Evolutionary conservation across 139 green algal species (phyloP).

Genomic region (Chlamydomonas schloesseri): DNA sequence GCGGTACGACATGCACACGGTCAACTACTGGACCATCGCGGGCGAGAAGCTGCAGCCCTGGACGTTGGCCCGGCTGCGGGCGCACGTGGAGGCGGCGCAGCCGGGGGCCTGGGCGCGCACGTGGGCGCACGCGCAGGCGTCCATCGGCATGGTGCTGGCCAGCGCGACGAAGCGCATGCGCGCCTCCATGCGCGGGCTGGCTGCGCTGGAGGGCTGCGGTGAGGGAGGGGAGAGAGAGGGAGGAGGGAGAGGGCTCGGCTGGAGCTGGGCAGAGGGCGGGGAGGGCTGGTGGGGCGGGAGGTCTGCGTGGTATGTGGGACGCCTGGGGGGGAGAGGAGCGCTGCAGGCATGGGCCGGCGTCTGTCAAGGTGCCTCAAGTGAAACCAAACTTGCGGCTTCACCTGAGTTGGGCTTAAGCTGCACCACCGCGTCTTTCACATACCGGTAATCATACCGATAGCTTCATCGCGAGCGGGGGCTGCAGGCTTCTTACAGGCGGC

Average conservation of each 20-base stretch:
- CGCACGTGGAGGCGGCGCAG: background rate
- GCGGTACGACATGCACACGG: constrained; percentile 58
- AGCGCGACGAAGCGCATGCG: constrained; percentile 24
- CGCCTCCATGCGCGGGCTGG: background rate
- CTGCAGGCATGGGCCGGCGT: too few species aligned
- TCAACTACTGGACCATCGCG: constrained; percentile 81
- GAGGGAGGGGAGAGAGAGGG: background rate
- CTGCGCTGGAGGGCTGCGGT: constrained; percentile 33
- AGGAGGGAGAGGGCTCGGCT: background rate
- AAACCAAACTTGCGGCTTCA: too few species aligned
- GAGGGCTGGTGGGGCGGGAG: too few species aligned
- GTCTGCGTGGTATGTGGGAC: background rate
- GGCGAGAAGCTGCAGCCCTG: constrained; percentile 63
- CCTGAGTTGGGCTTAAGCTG: too few species aligned
- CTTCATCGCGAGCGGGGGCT: too few species aligned
- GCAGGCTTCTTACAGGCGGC: too few species aligned
- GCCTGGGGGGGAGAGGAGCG: too few species aligned
- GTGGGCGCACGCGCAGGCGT: background rate
- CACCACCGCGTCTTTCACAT: too few species aligned
- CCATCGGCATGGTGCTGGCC: background rate
- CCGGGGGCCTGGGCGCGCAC: background rate
- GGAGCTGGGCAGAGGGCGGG: too few species aligned
- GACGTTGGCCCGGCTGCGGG: constrained; percentile 62
- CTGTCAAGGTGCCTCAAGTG: too few species aligned
- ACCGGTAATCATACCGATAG: too few species aligned